phyloP scores from a whole-genome alignment of 2,329 filamentous ascomycete species.

The Magnaporthiopsis poae region DNA sequence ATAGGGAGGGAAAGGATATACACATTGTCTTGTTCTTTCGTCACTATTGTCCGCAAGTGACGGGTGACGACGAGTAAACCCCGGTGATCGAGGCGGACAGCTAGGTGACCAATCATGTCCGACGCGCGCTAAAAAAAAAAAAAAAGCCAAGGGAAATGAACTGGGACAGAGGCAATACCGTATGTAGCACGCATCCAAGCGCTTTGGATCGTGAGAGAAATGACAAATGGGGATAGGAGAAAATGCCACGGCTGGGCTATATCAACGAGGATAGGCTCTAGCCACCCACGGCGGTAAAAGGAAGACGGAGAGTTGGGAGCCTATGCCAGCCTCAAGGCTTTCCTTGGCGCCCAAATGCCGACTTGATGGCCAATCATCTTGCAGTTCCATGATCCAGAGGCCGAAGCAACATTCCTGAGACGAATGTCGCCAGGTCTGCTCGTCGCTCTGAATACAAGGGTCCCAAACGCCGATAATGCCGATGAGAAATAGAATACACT shows the following conservation, averaged over 20 bases:
- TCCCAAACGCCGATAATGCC: conserved; percentile 29
- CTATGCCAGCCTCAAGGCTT: neutral
- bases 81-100: neutral
- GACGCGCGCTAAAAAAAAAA: neutral
- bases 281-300: neutral
- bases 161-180: neutral
- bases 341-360: conserved; percentile 2
- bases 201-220: conserved; percentile 6
- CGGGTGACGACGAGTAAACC: neutral
- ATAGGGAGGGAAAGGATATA: neutral
- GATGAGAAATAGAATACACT: conserved; percentile 28
- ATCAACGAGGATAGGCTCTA: neutral
- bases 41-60: neutral
- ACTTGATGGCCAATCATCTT: conserved; percentile 2
- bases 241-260: conserved; percentile 5
- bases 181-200: conserved; percentile 5
- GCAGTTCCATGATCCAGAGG: conserved; percentile 1
- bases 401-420: conserved; percentile 10
- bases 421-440: conserved; percentile 14
- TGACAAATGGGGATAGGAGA: conserved; percentile 1
- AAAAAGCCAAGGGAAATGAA: neutral
- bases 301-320: neutral
- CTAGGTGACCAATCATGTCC: neutral
- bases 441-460: conserved; percentile 17
- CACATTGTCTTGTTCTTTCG: neutral